Percentiles rank a stretch among this genome's conserved stretches.
These are phyloP conservation scores for Linnemannia schmuckeri DNA, from an alignment of 192 early-diverging fungal genomes.

Conservation along the genomic window DNA sequence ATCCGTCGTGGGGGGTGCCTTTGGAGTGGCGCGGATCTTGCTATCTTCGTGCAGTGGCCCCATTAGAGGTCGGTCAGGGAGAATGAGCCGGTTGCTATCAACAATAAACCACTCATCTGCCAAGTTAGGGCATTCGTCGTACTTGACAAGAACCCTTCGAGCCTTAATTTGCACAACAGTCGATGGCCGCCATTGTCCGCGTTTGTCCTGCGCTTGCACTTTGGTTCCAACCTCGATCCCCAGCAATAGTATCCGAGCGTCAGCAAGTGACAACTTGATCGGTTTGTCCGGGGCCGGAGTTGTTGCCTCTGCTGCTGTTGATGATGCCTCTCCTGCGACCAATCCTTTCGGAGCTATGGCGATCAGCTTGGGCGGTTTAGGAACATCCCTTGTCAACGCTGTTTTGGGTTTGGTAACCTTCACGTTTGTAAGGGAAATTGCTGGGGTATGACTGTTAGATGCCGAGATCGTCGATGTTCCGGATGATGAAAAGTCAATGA, in stretches of 20 bases:
- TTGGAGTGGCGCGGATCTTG: background rate
- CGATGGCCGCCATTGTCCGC: conserved; percentile 55
- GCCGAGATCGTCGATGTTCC: background rate
- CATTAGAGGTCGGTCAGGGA: background rate
- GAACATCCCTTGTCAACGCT: background rate
- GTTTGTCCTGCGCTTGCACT: conserved; percentile 54
- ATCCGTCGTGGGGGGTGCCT: background rate
- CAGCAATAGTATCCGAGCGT: conserved; percentile 3
- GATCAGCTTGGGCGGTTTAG: background rate
- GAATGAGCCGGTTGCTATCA: conserved; percentile 33
- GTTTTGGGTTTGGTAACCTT: background rate
- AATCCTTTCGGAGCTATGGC: background rate
- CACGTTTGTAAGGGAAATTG: background rate
- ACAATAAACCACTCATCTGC: conserved; percentile 52
- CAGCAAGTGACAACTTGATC: background rate
- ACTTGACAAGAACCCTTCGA: conserved; percentile 53
- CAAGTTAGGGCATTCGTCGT: conserved; percentile 46
- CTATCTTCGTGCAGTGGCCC: background rate
- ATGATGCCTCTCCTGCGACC: background rate
- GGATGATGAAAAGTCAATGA: background rate
- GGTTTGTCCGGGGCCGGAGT: background rate
- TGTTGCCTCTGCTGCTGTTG: background rate
- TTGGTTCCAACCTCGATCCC: conserved; percentile 44
- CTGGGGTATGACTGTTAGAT: background rate
- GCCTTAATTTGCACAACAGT: conserved; percentile 51